These are phyloP conservation scores for Oemleria cerasiformis DNA, from an alignment of 306 rosid species.

Conservation along the genomic window DNA sequence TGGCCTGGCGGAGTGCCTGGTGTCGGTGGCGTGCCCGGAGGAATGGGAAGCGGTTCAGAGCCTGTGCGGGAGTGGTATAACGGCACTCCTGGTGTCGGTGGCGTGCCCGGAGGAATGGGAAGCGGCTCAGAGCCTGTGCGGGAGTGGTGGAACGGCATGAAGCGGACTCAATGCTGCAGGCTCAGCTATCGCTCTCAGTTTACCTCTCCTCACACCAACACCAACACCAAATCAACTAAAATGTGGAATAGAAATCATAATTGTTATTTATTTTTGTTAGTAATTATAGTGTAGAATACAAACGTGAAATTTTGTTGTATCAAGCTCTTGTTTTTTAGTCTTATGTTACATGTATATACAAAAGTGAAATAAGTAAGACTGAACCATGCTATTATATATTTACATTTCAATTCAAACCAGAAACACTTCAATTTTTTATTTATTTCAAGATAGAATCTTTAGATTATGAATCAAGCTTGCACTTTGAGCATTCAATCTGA, in stretches of 20 bases:
- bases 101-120: slow-evolving; percentile 34
- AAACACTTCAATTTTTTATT: no score
- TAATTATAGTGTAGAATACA: neutral
- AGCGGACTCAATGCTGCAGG: slow-evolving; percentile 36
- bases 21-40: slow-evolving; percentile 33
- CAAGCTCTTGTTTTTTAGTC: neutral
- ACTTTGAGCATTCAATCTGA: no score
- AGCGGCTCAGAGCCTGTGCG: slow-evolving; percentile 31
- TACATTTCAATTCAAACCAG: no score
- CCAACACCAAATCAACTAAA: neutral
- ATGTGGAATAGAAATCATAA: neutral
- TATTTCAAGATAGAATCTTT: no score
- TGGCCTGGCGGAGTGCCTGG: slow-evolving; percentile 33
- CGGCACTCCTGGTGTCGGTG: slow-evolving; percentile 24
- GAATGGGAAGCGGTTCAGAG: slow-evolving; percentile 29
- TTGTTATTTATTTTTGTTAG: neutral
- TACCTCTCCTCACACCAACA: slow-evolving; percentile 29
- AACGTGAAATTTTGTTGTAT: neutral
- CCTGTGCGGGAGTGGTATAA: slow-evolving; percentile 31
- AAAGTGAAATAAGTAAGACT: no score
- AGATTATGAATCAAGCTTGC: no score
- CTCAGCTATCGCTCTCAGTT: slow-evolving; percentile 34
- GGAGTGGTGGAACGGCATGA: slow-evolving; percentile 29
- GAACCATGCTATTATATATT: no score
- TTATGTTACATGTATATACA: no score